Conservation (phyloP, 495 filamentous ascomycete genomes). For the Penicillium maclennaniae region DNA sequence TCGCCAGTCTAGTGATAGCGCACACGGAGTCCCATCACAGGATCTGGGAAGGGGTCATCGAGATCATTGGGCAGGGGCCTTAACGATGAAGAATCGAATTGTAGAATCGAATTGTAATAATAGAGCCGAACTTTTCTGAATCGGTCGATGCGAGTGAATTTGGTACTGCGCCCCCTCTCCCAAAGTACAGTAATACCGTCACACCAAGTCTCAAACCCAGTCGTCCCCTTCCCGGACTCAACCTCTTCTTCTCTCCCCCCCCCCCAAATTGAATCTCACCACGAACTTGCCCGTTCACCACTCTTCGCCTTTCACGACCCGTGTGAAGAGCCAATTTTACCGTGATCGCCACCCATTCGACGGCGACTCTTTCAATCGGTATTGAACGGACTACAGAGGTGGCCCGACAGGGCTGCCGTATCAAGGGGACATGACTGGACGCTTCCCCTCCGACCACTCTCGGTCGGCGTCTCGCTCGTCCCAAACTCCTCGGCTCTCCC, state of each 20-base stretch:
- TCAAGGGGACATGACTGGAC: constrained; percentile 43
- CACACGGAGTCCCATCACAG: constrained; percentile 19
- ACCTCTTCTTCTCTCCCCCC: constrained; percentile 17
- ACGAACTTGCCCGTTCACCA: constrained; percentile 1
- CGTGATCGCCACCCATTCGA: constrained; percentile 6
- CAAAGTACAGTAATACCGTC: constrained; percentile 22
- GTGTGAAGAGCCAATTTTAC: not conserved
- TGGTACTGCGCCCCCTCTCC: constrained; percentile 6
- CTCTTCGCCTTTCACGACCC: not conserved
- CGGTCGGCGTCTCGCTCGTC: constrained; percentile 40
- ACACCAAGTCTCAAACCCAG: constrained; percentile 27
- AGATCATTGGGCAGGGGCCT: constrained; percentile 8
- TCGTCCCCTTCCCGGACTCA: constrained; percentile 11
- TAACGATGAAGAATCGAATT: not conserved
- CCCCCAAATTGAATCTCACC: constrained; percentile 8
- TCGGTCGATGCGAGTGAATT: not conserved
- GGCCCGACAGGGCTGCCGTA: constrained; percentile 45
- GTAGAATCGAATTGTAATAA: not conserved
- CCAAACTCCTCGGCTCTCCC: constrained; percentile 26
- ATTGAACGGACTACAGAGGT: constrained; percentile 31
- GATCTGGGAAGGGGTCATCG: constrained; percentile 8
- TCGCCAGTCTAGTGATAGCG: constrained; percentile 23
- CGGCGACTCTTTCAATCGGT: constrained; percentile 15
- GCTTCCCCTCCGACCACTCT: constrained; percentile 41
- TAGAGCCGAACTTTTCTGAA: no score